Evolutionary conservation across 208 protist genomes (phyloP).

Genomic region (Polymyxa betae): DNA sequence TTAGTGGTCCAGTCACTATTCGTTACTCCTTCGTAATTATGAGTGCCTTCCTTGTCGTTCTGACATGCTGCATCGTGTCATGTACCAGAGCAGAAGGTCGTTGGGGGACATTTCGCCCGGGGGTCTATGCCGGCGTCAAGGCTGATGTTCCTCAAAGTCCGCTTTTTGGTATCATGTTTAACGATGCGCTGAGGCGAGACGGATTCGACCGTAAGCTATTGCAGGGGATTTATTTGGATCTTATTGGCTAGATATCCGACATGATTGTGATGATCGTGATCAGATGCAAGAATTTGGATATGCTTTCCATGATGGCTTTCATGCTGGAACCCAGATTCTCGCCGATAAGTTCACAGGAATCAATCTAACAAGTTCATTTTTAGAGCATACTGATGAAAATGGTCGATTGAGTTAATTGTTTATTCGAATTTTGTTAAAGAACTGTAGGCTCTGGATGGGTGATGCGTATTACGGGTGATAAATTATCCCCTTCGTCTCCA

Average conservation of each 20-base stretch:
- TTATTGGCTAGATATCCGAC: slow-evolving; percentile 20
- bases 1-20: too few species aligned
- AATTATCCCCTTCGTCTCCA: neutral
- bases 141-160: neutral
- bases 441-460: slow-evolving; percentile 24
- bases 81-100: neutral
- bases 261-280: slow-evolving; percentile 54
- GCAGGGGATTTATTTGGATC: neutral
- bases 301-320: neutral
- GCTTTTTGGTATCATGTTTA: slow-evolving; percentile 35
- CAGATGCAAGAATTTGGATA: slow-evolving; percentile 52
- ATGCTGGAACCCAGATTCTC: neutral
- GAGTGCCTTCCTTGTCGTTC: too few species aligned
- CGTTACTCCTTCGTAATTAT: too few species aligned
- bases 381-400: neutral
- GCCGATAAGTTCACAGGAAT: slow-evolving; percentile 25
- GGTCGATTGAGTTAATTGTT: neutral
- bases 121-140: slow-evolving; percentile 35
- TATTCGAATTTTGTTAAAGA: neutral
- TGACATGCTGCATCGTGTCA: too few species aligned
- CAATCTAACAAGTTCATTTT: slow-evolving; percentile 8
- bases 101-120: slow-evolving; percentile 55
- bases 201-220: neutral
- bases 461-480: neutral
- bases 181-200: neutral